Evolutionary conservation across 768 basidiomycete species (phyloP).

Genomic region (Cantharellus anzutake): DNA sequence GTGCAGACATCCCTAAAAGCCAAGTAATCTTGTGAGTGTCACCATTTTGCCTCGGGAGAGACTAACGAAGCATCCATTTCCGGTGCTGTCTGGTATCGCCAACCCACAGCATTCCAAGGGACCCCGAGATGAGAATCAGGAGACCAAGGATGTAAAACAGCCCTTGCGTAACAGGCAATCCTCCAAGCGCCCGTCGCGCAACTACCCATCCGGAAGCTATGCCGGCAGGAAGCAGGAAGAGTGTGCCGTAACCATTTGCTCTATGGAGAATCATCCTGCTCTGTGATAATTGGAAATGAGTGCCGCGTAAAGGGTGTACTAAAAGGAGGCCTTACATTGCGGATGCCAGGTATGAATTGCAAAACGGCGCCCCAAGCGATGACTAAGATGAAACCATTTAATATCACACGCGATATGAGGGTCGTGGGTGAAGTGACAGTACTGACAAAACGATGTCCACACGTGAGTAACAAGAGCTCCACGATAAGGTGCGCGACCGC

Average conservation of each 20-base stretch:
- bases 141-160: conserved; percentile 2
- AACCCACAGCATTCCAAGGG: not conserved
- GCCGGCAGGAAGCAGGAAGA: not conserved
- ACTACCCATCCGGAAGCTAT: conserved; percentile 2
- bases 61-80: conserved; percentile 7
- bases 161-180: not conserved
- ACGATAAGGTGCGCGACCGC: too few species aligned
- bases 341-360: conserved; percentile 6
- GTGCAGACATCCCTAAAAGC: conserved; percentile 1
- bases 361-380: conserved; percentile 2
- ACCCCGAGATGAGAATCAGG: not conserved
- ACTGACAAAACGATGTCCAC: too few species aligned
- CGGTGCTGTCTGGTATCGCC: conserved; percentile 4
- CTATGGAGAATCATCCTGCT: conserved; percentile 6
- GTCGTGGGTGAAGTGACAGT: not conserved
- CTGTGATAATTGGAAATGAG: not conserved
- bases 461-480: too few species aligned
- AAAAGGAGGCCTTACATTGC: not conserved
- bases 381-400: not conserved
- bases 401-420: not conserved
- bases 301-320: not conserved
- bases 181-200: conserved; percentile 5
- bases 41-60: not conserved
- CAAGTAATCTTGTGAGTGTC: not conserved
- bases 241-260: conserved; percentile 5